Evolutionary conservation across 2,329 filamentous ascomycete species (phyloP), one percentile per base, ranked within the genome.

Genomic region (Aureobasidium uvarum): DNA sequence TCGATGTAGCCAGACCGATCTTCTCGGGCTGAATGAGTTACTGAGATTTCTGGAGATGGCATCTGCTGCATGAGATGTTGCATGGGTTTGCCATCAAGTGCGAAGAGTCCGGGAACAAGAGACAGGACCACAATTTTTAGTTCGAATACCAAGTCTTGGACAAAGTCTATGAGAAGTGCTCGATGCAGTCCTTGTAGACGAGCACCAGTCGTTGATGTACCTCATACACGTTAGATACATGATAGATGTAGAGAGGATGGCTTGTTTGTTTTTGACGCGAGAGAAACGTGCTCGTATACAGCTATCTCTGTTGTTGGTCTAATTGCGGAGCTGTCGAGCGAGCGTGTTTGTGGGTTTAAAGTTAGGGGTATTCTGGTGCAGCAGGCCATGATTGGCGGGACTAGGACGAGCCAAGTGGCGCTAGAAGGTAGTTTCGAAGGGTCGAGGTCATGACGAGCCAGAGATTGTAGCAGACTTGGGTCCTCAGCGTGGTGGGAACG

Each of bases 131-230:
- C 52, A 28, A 36, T 41, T 55, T 52, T 55, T 55, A 55, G 20
- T 55, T 55, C 41, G 1, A 55, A n/a, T 55, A 55, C 52, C 52
- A 55, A 55, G 52, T 55, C 52, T 55, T 55, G 52, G 36, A 18
- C 13, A 14, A 55, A 55, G 52, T n/a, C 18, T 55, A 16, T 41
- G 11, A 28, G 52, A 14, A 14, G 28, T 31, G 16, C 6, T n/a
- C 25, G 31, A 10, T 33, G 5, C 36, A n/a, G 14, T 41, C 25
- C 25, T 5, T 16, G 7, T 23, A 36, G 50, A 31, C 18, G 33
- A 54, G 31, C 16, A 54, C 18, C n/a, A 5, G 8, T 36, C 11
- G 20, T 54, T 13, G 13, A 20, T 16, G 50, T 54, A 33, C 16
- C 2, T 6, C 5, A 18, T 54, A 54, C 33, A 36, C 31, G n/a